Percentiles rank a stretch among this genome's conserved stretches.
Evolutionary conservation across 78 protist species (phyloP).

Genomic region (Dictyostelium intermedium): DNA sequence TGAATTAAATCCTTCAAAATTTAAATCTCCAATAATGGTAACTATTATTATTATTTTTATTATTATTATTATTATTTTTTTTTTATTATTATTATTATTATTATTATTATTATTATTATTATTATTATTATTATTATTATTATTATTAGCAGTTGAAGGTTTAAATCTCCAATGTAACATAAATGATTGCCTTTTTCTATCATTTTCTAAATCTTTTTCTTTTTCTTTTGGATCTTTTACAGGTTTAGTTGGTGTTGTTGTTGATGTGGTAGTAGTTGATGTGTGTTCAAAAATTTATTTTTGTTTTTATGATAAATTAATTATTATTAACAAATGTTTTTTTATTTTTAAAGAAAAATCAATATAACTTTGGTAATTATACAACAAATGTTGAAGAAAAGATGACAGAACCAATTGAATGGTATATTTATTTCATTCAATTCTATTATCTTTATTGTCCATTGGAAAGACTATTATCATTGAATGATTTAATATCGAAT

Average conservation of each 20-base stretch:
- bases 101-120: too few relatives aligned
- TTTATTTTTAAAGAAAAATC: background rate
- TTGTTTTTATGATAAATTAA: too few relatives aligned
- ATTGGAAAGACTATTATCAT: conserved; percentile 8
- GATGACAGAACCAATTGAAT: conserved; percentile 3
- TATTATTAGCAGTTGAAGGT: background rate
- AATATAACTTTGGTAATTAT: background rate
- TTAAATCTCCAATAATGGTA: background rate
- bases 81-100: too few relatives aligned
- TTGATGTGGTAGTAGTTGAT: background rate
- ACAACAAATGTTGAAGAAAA: conserved; percentile 19
- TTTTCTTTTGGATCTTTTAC: background rate
- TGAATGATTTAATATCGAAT: background rate
- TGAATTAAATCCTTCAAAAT: background rate
- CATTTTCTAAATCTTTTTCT: conserved; percentile 28
- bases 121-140: too few relatives aligned
- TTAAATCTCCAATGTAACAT: conserved; percentile 65
- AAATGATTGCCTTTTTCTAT: conserved; percentile 26
- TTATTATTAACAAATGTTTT: too few relatives aligned
- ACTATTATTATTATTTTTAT: too few relatives aligned
- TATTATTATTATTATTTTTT: too few relatives aligned
- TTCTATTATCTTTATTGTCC: conserved; percentile 28
- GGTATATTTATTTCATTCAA: background rate
- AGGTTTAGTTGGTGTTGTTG: background rate
- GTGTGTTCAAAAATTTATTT: background rate